phyloP scores from a whole-genome alignment of 108 stramenopile genomes.

The Skeletonema marinoi region DNA sequence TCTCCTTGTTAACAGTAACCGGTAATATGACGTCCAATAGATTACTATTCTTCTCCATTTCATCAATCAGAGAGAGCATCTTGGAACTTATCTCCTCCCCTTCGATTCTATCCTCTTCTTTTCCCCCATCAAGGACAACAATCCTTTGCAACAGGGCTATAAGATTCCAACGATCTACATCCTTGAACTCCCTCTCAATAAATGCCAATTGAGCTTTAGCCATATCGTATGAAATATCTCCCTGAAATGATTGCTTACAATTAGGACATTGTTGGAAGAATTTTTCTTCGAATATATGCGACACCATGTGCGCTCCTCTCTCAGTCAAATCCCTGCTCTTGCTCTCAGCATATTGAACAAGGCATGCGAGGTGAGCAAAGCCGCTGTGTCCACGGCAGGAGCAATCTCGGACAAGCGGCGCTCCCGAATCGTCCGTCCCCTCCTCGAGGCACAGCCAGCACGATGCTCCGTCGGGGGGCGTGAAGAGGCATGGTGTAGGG shows the following conservation, averaged over 20 bases:
- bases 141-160: background rate
- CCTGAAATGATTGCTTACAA: background rate
- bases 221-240: no score
- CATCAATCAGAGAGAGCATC: background rate
- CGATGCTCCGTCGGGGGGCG: background rate
- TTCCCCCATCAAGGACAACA: background rate
- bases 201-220: no score
- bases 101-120: background rate
- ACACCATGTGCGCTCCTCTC: background rate
- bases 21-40: no score
- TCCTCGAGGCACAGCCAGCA: slow-evolving; percentile 3
- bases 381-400: slow-evolving; percentile 7
- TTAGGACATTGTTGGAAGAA: background rate
- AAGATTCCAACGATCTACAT: background rate
- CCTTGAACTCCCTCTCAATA: no score
- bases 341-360: background rate
- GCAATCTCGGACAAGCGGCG: slow-evolving; percentile 10
- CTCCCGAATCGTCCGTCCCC: slow-evolving; percentile 7
- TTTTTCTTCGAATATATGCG: no score
- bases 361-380: background rate
- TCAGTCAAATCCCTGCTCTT: background rate
- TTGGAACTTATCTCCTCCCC: background rate
- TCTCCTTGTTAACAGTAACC: background rate
- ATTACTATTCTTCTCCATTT: no score
- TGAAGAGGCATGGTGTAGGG: no score